A percentile compares a stretch with the other conserved stretches of the same genome.
phyloP scores from a whole-genome alignment of 345 rosid genomes.

The Nephelium lappaceum region DNA sequence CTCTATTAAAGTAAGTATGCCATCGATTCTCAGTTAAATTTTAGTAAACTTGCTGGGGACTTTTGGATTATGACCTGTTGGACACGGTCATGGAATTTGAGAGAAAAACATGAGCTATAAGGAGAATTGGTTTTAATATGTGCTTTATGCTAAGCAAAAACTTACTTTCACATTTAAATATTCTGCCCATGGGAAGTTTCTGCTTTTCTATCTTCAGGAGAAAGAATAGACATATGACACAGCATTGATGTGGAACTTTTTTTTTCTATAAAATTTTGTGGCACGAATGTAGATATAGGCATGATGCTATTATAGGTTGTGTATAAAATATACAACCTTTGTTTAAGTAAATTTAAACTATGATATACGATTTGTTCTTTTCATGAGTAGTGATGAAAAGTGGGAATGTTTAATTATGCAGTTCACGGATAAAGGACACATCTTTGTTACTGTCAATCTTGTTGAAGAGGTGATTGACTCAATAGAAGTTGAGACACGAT shows the following conservation, averaged over 20 bases:
- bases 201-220: not conserved
- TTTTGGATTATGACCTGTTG: not conserved
- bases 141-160: not conserved
- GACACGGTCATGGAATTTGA: not conserved
- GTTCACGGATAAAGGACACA: slow-evolving; percentile 95
- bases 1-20: slow-evolving; percentile 75
- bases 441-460: slow-evolving; percentile 80
- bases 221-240: not conserved
- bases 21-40: slow-evolving; percentile 16
- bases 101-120: not conserved
- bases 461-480: slow-evolving; percentile 72
- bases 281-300: not conserved
- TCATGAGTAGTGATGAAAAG: slow-evolving; percentile 7
- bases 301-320: not conserved
- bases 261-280: not conserved
- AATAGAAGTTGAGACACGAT: slow-evolving; percentile 51
- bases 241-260: slow-evolving; percentile 5
- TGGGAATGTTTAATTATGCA: slow-evolving; percentile 32
- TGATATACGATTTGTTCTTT: not conserved
- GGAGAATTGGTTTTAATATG: not conserved
- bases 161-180: not conserved
- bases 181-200: not conserved
- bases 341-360: not conserved
- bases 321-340: not conserved
- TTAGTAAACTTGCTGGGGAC: not conserved